These are phyloP conservation scores for Colletotrichum chrysophilum DNA, from an alignment of 2,329 filamentous ascomycete genomes.

Conservation along the genomic window DNA sequence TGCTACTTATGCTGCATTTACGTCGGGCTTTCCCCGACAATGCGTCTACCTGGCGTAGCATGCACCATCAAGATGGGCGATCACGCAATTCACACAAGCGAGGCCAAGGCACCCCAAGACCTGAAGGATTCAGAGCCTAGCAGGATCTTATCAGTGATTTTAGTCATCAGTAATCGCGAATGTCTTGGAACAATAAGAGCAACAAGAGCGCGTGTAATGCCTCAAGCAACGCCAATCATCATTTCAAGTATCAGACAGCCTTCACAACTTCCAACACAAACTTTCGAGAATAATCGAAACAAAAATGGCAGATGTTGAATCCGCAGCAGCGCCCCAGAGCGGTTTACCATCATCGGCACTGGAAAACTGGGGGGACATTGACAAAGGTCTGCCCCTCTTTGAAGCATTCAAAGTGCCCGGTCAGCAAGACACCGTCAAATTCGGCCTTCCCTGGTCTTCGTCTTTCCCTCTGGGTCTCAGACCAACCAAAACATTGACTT, in stretches of 20 bases:
- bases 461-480: conserved; percentile 28
- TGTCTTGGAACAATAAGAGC: neutral
- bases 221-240: neutral
- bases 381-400: neutral
- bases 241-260: neutral
- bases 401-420: conserved; percentile 26
- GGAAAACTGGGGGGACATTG: too few species aligned
- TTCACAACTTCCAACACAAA: neutral
- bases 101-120: neutral
- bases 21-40: neutral
- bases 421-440: conserved; percentile 24
- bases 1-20: neutral
- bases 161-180: neutral
- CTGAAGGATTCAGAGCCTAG: neutral
- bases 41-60: neutral
- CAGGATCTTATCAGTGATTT: neutral
- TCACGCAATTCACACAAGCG: neutral
- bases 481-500: neutral
- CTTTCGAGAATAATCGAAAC: neutral
- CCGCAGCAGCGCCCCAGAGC: neutral
- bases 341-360: neutral
- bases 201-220: neutral
- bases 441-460: conserved; percentile 26
- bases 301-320: neutral
- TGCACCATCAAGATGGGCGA: neutral